phyloP scores from a whole-genome alignment of 805 yeast genomes.

The Kregervanrija delftensis region DNA sequence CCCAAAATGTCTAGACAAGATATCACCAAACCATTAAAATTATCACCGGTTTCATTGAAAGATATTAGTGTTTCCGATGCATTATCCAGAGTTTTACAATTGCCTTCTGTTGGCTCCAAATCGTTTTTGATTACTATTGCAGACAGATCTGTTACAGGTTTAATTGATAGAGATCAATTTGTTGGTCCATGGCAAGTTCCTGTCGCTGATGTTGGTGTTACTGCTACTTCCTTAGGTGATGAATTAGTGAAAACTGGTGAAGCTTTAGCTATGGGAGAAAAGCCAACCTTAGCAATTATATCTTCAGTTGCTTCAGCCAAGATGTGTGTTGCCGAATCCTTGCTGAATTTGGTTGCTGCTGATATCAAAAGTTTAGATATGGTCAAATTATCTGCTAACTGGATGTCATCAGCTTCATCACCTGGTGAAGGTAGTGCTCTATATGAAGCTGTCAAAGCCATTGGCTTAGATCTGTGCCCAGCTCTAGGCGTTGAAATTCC shows the following conservation, averaged over 20 bases:
- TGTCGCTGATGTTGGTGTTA: conserved; percentile 96
- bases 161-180: conserved; percentile 95
- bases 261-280: conserved; percentile 96
- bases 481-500: conserved; percentile 88
- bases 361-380: conserved; percentile 69
- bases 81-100: conserved; percentile 69
- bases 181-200: conserved; percentile 99
- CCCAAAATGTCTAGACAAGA: conserved; percentile 88
- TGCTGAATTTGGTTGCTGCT: conserved; percentile 83
- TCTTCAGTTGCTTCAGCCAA: conserved; percentile 89
- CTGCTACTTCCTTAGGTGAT: conserved; percentile 83
- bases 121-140: conserved; percentile 95
- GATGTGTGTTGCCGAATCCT: conserved; percentile 92
- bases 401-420: conserved; percentile 98
- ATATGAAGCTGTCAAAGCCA: conserved; percentile 95
- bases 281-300: conserved; percentile 83
- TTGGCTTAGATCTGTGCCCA: conserved; percentile 92
- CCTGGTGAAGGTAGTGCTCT: conserved; percentile 92
- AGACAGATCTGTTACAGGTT: conserved; percentile 95
- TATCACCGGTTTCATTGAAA: conserved; percentile 31
- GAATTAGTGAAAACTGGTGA: conserved; percentile 77
- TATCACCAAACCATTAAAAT: conserved; percentile 48
- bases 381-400: conserved; percentile 89
- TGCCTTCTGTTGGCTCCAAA: conserved; percentile 95
- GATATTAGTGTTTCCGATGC: conserved; percentile 52